Base-by-base conservation (phyloP, 345 rosid genomes). In the Salix koriyanagi region DNA sequence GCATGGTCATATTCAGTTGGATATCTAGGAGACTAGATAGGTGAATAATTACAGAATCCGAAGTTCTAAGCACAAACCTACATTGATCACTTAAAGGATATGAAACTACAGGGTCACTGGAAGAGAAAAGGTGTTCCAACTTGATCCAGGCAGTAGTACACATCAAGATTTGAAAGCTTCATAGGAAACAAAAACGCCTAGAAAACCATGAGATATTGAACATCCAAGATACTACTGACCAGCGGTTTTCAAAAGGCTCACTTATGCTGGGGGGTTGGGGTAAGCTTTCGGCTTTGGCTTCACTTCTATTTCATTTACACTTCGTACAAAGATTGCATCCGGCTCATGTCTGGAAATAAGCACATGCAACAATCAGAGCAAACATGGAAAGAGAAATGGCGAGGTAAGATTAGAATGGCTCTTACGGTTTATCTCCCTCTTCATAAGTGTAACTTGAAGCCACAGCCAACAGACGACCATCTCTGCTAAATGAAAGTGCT, bases 401-500 rank as follows among this genome's bases (percentile, higher is more conserved):
- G 61, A 67, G 69, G 71, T n/a, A 44, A 61, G 69, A 32, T 10
- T 72, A 68, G 61, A 75, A 5, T 42, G 6, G 46, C 30, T 69
- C 93, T 80, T 89, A 96, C 99, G 89, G 87, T 78, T 93, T 96
- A 60, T 92, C 97, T 4, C 98, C 98, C 86, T 96, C 99, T 89
- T 96, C 99, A 58, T 77, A 96, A 7, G 98, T 96, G 80, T 96
- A 96, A 80, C 98, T 94, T 41, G 99, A 96, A 23, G 97, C 99
- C 72, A 96, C 99, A 79, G 97, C 99, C 81, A 94, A 83, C 21
- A 92, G 89, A 28, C 91, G 93, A 23, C 99, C 99, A 79, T 96
- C 99, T 85, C 97, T 86, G 80, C 98, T 96, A 84, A 96, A 96
- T 62, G 98, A 94, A 30, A 94, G 86, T 23, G 99, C 99, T 5